phyloP scores from a whole-genome alignment of 441 rosid species.

The Melianthus villosus region DNA sequence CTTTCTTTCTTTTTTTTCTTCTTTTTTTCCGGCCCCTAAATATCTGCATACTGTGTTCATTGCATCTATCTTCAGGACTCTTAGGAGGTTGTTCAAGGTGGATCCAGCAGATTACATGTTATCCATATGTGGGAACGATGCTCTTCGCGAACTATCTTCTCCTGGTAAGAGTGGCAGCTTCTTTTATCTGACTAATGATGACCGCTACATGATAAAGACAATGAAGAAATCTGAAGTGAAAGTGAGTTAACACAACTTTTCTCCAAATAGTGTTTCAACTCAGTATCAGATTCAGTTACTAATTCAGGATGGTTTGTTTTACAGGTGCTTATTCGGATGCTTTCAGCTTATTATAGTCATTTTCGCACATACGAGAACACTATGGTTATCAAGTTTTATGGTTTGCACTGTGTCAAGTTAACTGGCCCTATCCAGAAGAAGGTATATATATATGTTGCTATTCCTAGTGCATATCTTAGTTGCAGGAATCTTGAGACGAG shows the following conservation, averaged over 20 bases:
- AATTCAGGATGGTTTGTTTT: too few relatives aligned
- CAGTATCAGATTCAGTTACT: conserved; percentile 1
- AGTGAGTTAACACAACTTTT: conserved; percentile 30
- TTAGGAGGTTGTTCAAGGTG: conserved; percentile 74
- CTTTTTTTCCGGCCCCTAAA: conserved; percentile 5
- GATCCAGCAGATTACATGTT: conserved; percentile 96
- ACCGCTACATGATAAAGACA: conserved; percentile 91
- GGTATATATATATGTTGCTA: too few relatives aligned
- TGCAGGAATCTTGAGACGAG: not conserved
- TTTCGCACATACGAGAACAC: conserved; percentile 29
- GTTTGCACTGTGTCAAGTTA: conserved; percentile 12
- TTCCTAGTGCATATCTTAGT: not conserved
- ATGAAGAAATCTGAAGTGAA: conserved; percentile 98
- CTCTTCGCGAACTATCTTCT: conserved; percentile 90
- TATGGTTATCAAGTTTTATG: conserved; percentile 33
- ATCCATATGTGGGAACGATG: conserved; percentile 87
- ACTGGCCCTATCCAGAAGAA: not conserved
- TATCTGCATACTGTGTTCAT: conserved; percentile 14
- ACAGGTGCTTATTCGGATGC: conserved; percentile 44
- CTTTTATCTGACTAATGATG: conserved; percentile 82
- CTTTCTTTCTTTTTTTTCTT: not conserved
- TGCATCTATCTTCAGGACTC: conserved; percentile 31
- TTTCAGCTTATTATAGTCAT: conserved; percentile 29
- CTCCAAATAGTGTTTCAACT: not conserved
- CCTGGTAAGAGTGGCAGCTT: conserved; percentile 98